Percentiles rank a stretch among this genome's conserved stretches.
phyloP scores from a whole-genome alignment of 805 yeast species.

The Hanseniaspora thailandica region DNA sequence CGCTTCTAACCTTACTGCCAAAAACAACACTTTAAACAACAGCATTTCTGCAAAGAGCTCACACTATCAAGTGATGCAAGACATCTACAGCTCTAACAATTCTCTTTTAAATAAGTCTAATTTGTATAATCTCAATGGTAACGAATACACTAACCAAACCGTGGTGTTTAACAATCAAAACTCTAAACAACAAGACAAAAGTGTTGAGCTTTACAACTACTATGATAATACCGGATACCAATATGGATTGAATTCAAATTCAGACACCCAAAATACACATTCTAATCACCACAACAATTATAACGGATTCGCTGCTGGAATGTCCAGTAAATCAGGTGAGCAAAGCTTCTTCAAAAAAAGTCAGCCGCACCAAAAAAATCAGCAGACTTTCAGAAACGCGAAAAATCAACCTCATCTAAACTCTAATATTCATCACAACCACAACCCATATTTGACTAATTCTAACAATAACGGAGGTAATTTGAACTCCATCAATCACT shows the following conservation, averaged over 20 bases:
- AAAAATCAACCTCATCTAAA: slow-evolving; percentile 2
- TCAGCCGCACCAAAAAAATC: slow-evolving; percentile 2
- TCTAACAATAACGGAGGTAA: background rate
- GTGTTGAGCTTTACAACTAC: slow-evolving; percentile 7
- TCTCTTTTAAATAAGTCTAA: background rate
- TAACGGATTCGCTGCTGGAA: background rate
- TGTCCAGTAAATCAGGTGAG: background rate
- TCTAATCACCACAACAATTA: background rate
- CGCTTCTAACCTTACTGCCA: slow-evolving; percentile 5
- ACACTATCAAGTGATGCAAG: slow-evolving; percentile 8
- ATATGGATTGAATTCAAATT: background rate
- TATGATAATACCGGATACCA: slow-evolving; percentile 13
- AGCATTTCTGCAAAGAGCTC: background rate
- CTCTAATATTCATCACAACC: slow-evolving; percentile 10
- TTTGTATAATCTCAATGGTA: background rate
- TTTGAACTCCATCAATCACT: background rate
- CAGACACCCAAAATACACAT: background rate
- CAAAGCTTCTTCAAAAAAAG: background rate
- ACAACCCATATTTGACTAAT: slow-evolving; percentile 12
- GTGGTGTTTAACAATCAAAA: background rate
- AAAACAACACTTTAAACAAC: background rate
- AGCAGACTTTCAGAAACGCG: background rate
- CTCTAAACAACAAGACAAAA: background rate
- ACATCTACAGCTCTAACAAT: background rate
- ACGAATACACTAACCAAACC: background rate